Conservation (phyloP, 257 asterid genomes). For the Solanum acaule region DNA sequence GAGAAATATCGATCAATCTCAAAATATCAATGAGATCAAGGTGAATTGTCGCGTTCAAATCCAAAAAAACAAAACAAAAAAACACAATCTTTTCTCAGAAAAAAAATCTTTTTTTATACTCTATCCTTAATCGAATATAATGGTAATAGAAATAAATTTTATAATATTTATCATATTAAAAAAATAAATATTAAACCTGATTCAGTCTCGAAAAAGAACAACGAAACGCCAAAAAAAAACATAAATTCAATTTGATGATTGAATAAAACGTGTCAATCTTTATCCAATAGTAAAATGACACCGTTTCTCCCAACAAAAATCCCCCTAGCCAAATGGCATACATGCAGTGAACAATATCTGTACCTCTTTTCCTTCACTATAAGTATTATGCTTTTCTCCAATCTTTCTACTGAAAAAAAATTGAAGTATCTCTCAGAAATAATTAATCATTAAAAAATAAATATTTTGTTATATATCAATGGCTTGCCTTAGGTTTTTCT, state of each 20-base stretch:
- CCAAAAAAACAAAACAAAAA: not conserved
- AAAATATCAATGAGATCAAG: not conserved
- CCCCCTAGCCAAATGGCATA: not conserved
- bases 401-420: not conserved
- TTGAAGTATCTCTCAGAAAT: not conserved
- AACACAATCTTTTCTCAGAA: not conserved
- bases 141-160: too few relatives aligned
- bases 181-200: too few relatives aligned
- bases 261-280: not conserved
- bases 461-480: not conserved
- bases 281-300: not conserved
- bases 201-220: not conserved
- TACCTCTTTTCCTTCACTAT: not conserved
- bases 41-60: not conserved
- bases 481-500: not conserved
- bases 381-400: not conserved
- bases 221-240: not conserved
- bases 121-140: too few relatives aligned
- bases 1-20: not conserved
- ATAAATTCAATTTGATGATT: not conserved
- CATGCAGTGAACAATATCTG: not conserved
- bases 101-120: too few relatives aligned
- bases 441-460: not conserved
- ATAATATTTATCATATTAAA: too few relatives aligned
- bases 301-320: not conserved